Evolutionary conservation across 768 basidiomycete genomes (phyloP), one percentile per base, ranked within the genome.

Genomic region (Hysterangium stoloniferum): DNA sequence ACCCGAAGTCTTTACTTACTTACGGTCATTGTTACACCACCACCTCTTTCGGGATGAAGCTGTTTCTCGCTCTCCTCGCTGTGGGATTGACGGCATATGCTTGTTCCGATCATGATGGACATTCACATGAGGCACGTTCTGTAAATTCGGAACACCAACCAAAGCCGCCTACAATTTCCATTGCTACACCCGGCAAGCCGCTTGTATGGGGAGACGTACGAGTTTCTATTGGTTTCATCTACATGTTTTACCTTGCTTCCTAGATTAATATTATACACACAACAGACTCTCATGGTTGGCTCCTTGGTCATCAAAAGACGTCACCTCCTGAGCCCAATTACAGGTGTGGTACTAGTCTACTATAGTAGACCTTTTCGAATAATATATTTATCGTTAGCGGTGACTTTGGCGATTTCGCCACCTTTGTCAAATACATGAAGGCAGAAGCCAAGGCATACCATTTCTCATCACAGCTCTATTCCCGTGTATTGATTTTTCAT

Each of bases 341-440:
- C 64, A 77, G 75, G 74, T 76, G 49, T 47, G 17, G 32, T 31
- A 9, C 13, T 3, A 31, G 29, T 17, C 3, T 5, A 5, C 28
- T 29, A 28, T n/a, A 15, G n/a, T 29, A 22, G 27, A n/a, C 24
- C 13, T 46, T 9, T n/a, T 24, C 3, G 12, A 25, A 51, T 6
- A n/a, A 19, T 41, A 24, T 22, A 31, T 13, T 3, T 45, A 6
- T n/a, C n/a, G n/a, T n/a, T 48, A 71, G 75, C 52, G 80, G 78
- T 12, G 79, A 82, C 59, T 72, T 82, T 24, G 91, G 89, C n/a
- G 87, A 90, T 57, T 85, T 93, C 61, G 74, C 83, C 33, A 88
- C 85, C n/a, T 96, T 94, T 56, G 83, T 89, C 12, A 58, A 76
- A 2, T 86, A 87, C 53, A 84, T 94, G 83, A 87, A 91, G 67